Evolutionary conservation across 805 yeast genomes (phyloP).

Genomic region (Candida quercuum): DNA sequence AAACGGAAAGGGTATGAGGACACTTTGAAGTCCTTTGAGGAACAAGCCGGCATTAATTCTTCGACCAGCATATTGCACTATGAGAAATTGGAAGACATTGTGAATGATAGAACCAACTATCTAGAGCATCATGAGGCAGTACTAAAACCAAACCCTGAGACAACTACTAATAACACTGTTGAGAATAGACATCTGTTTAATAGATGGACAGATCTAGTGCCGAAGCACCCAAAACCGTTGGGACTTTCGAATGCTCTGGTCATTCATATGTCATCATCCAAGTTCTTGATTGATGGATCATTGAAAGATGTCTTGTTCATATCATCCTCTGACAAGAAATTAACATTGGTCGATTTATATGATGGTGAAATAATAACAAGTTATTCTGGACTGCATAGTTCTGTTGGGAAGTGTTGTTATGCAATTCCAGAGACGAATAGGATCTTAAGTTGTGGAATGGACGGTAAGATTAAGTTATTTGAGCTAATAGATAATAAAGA

Average conservation of each 20-base stretch:
- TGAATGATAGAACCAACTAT: conserved; percentile 32
- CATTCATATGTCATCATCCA: conserved; percentile 15
- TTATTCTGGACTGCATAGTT: conserved; percentile 10
- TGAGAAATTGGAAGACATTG: conserved; percentile 35
- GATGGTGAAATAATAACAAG: conserved; percentile 2
- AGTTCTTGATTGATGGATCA: conserved; percentile 14
- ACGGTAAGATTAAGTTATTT: conserved; percentile 36
- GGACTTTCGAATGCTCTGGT: conserved; percentile 12
- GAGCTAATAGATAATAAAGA: conserved; percentile 9
- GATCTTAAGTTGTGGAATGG: conserved; percentile 45
- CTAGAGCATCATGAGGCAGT: conserved; percentile 12
- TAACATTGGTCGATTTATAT: conserved; percentile 14
- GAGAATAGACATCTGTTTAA: conserved; percentile 5
- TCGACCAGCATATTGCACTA: conserved; percentile 5
- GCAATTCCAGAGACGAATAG: conserved; percentile 21
- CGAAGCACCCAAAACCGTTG: background rate
- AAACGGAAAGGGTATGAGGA: conserved; percentile 38
- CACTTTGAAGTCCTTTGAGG: conserved; percentile 45
- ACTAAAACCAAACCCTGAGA: background rate
- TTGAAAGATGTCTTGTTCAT: conserved; percentile 12
- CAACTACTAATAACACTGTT: conserved; percentile 2
- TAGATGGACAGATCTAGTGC: conserved; percentile 1
- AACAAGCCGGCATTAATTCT: conserved; percentile 16
- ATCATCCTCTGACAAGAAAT: conserved; percentile 15
- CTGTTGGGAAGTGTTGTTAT: conserved; percentile 32